Evolutionary conservation across 2,329 filamentous ascomycete genomes (phyloP), one percentile per base, ranked within the genome.

Genomic region (Curvularia eragrostidis): DNA sequence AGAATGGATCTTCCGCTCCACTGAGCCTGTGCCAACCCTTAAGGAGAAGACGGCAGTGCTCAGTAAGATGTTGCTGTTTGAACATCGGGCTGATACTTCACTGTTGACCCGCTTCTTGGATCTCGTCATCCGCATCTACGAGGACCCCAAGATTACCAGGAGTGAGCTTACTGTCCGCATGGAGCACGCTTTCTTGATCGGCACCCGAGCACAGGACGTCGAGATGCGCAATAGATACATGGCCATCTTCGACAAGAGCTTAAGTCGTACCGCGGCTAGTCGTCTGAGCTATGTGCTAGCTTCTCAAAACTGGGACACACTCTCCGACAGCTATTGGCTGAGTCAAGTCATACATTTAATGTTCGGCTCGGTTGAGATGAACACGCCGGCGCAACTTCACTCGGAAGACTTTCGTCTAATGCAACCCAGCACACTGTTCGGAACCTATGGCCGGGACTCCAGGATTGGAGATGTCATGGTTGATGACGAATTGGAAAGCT

Each of bases 11-110:
- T 99, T 99, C 81, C 87, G 92, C 64, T 95, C 92, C 0, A 93
- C 92, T 57, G 95, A 97, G 63, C 95, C 93, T 1, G 97, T 95
- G 84, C 95, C 95, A 0, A 99, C 95, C 0, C 84, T 99, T 1
- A 99, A 99, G 77, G 96, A 99, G 78, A 99, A 99, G 81, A 98
- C 94, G 0, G 96, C 96, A 1, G 95, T 99, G 1, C 81, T 99
- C n/a, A 93, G 96, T 70, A 99, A 99, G 80, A 99, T 99, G 95
- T 81, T 98, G 15, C 89, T 93, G 0, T 99, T 99, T 67, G 95
- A 99, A 77, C 87, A 91, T 56, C 86, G 95, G 38, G 80, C 85
- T 26, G 94, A 98, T 72, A 86, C 89, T 30, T 92, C 89, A 0
- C 89, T 99, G 80, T 83, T 99, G 56, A 93, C 89, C 66, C 94